Conservation (phyloP, 306 rosid species). For the Malus orientalis region DNA sequence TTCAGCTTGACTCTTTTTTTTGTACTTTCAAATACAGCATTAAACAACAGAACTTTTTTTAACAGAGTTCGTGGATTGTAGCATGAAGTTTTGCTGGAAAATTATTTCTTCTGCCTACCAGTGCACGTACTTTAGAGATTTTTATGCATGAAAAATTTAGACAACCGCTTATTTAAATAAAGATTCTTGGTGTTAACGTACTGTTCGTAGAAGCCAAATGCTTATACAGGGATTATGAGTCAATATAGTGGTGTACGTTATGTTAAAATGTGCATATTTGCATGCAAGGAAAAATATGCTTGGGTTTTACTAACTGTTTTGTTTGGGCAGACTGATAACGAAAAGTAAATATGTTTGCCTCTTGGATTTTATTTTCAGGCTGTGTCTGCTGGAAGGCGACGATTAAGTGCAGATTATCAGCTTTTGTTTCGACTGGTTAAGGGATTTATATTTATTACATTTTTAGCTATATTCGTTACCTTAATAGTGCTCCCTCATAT, state of each 20-base stretch:
- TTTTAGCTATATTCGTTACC: conserved; percentile 46
- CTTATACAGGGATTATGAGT: no score
- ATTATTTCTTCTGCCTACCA: no score
- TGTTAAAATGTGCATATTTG: background rate
- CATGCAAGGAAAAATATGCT: background rate
- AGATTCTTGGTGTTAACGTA: no score
- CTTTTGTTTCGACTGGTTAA: conserved; percentile 64
- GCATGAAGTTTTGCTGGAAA: no score
- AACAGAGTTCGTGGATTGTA: no score
- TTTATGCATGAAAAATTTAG: no score
- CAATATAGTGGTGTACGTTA: no score
- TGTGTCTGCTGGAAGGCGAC: conserved; percentile 72
- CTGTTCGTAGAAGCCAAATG: no score
- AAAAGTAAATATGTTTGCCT: background rate
- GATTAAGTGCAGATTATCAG: conserved; percentile 81
- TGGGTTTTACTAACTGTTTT: background rate
- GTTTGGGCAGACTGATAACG: background rate
- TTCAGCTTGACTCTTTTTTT: background rate
- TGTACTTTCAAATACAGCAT: no score
- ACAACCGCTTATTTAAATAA: no score
- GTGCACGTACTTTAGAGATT: no score
- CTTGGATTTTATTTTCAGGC: conserved; percentile 34
- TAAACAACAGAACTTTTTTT: no score
- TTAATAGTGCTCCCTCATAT: conserved; percentile 54
- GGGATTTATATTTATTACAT: conserved; percentile 56